Base-by-base conservation (phyloP, 805 yeast species). In the Ogataea polymorpha region DNA sequence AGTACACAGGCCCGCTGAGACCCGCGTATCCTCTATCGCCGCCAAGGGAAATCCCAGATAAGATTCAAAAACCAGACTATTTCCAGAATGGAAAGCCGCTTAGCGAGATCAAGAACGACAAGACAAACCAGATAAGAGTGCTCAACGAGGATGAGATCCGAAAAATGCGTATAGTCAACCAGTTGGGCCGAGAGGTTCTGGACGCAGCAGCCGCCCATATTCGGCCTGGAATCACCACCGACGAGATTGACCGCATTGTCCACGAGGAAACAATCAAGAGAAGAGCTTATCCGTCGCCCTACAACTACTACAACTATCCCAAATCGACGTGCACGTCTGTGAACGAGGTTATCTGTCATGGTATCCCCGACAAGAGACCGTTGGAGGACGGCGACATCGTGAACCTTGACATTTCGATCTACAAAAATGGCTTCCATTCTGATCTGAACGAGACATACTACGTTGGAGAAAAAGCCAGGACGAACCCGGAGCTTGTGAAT, bases 381-480 rank as follows among this genome's bases (percentile, higher is more conserved):
- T 73, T 93, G 49, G 68, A 86, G 62, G 98, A 91, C 51, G 99
- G 99, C 45, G 99, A 93, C 61, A 91, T 93, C 52, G 76, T 93
- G 46, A 93, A 93, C 60, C 69, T 93, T 49, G 99, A 93, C 62
- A 86, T 93, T 35, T 76, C 96, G 3, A 63, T 93, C 39, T 93
- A 76, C 67, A 78, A 84, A 64, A 77, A 85, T 51, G 99, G 99
- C 1, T 79, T 80, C 67, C 98, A 93, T 67, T 83, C 96, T 7
- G 99, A 93, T 65, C 71, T 93, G 61, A 93, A 93, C 64, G 98
- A 93, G 66, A 93, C 99, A 0, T 93, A 90, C 64, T 93, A 93
- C 58, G 95, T 93, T 21, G 99, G 98, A 10, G 91, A 83, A 42
- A 88, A 86, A 58, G 87, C 93, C 26, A 79, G 74, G 52, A 66